Percentiles rank a stretch among this genome's conserved stretches.
These are phyloP conservation scores for Symbiodinium pilosum DNA, from an alignment of 73 alveolate species.

Conservation along the genomic window DNA sequence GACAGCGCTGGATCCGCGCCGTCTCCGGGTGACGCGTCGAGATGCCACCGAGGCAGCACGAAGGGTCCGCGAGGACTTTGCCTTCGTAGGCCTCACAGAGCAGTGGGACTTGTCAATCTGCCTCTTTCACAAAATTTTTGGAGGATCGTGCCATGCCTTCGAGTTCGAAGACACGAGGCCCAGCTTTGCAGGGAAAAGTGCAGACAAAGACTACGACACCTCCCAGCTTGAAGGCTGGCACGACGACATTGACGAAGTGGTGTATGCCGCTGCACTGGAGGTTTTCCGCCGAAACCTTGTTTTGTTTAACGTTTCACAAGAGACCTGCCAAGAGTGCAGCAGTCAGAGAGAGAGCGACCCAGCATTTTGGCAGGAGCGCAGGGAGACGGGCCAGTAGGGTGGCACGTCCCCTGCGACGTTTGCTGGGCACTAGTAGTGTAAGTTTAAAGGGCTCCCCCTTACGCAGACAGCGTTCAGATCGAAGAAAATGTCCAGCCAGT, in stretches of 20 bases:
- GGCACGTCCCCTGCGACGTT: not conserved
- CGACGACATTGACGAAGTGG: not conserved
- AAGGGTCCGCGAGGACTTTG: slow-evolving; percentile 14
- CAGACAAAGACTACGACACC: not conserved
- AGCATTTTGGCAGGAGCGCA: not conserved
- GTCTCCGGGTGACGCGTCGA: not conserved
- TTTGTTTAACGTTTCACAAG: not conserved
- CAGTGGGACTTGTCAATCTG: slow-evolving; percentile 15
- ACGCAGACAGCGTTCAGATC: not conserved
- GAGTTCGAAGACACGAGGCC: slow-evolving; percentile 20
- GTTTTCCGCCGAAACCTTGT: not conserved
- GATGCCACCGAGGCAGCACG: not conserved
- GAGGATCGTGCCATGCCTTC: not conserved
- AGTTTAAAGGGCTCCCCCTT: not conserved
- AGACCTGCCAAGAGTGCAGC: slow-evolving; percentile 17
- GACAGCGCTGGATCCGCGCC: not conserved
- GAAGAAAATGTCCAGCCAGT: not conserved
- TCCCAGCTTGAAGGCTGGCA: not conserved
- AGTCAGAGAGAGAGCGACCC: not conserved
- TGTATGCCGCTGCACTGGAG: not conserved
- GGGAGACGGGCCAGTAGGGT: not conserved
- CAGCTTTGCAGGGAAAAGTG: not conserved
- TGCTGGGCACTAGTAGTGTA: not conserved
- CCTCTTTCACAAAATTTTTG: not conserved
- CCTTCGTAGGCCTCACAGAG: slow-evolving; percentile 18